Evolutionary conservation across 1,284 basidiomycete genomes (phyloP), one percentile per base, ranked within the genome.

Genomic region (Sporisorium exsertum): DNA sequence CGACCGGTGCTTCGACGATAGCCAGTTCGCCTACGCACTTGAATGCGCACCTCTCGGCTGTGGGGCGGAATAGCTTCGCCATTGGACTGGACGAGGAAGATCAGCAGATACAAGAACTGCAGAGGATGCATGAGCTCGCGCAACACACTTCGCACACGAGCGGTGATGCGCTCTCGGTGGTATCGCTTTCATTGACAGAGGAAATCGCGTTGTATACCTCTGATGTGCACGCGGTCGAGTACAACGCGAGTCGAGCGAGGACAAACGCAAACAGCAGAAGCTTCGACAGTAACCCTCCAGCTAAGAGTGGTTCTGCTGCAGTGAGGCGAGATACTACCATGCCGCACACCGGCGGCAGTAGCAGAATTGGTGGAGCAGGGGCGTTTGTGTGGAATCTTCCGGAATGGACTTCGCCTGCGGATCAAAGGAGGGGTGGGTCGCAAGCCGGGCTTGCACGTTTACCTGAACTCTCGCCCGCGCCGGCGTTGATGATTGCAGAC

Each of bases 181-280:
- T 74, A 5, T 62, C 58, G n/a, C 15, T 74, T 12, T 55, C 54
- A 16, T 45, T 74, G 53, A 74, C 72, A 2, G 72, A 74, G 29
- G 72, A 74, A 47, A 74, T 74, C 9, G 72, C 72, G 22, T 37
- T 74, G 57, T 74, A 74, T 18, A 67, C 65, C 15, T 32, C 45
- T 3, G 72, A 74, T 27, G 63, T 58, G 13, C n/a, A 56, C 9
- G 43, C 60, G 12, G 46, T 63, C 9, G 60, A 63, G 52, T 10
- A 40, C 4, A 63, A 50, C 18, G 47, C 60, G n/a, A 27, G 37
- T 9, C 20, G 20, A 7, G 61, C 51, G 12, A 51, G 61, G 33
- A 47, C 47, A 3, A 65, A 54, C 42, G 50, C 43, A 8, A 57
- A 40, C 33, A 45, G 29, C n/a, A 62, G 59, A 47, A 26, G 29